These are phyloP conservation scores for Sporothrix mexicana DNA, from an alignment of 2,329 filamentous ascomycete genomes.

Conservation along the genomic window DNA sequence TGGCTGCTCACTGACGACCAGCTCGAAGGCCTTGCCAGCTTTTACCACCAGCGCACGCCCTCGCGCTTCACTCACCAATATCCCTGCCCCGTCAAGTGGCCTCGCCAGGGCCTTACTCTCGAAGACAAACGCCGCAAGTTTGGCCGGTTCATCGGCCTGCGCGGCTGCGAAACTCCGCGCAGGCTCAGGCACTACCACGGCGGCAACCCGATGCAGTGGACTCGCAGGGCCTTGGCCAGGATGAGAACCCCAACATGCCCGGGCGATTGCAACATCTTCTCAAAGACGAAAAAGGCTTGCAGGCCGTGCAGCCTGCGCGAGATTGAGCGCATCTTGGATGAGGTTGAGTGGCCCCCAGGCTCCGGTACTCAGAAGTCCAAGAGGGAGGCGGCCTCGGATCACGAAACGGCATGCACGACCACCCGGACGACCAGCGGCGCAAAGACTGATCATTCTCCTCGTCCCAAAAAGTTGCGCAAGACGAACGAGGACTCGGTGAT, in stretches of 20 bases:
- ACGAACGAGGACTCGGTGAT: background rate
- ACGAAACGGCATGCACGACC: background rate
- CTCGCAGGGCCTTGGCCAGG: too few species aligned
- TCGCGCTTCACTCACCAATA: conserved; percentile 63
- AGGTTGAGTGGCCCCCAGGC: background rate
- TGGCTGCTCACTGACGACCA: conserved; percentile 75
- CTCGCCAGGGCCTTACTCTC: conserved; percentile 52
- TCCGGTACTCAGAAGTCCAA: background rate
- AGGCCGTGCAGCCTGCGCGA: conserved; percentile 18
- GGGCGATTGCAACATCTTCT: background rate
- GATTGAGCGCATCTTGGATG: background rate
- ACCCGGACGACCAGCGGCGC: too few species aligned
- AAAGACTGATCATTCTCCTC: too few species aligned
- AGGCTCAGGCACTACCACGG: background rate
- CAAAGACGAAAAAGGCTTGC: background rate
- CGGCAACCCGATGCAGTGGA: too few species aligned
- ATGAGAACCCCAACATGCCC: background rate
- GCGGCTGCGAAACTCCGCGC: conserved; percentile 57
- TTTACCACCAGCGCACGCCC: conserved; percentile 73
- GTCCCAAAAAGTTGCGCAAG: background rate
- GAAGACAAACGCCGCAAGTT: conserved; percentile 75
- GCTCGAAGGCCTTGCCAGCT: conserved; percentile 71
- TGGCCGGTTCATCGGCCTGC: conserved; percentile 74
- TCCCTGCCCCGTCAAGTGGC: conserved; percentile 72
- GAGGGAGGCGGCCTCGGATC: background rate